Percentiles rank a stretch among this genome's conserved stretches.
Evolutionary conservation across 805 yeast species (phyloP).

Genomic region (Wickerhamomyces subpelliculosus): DNA sequence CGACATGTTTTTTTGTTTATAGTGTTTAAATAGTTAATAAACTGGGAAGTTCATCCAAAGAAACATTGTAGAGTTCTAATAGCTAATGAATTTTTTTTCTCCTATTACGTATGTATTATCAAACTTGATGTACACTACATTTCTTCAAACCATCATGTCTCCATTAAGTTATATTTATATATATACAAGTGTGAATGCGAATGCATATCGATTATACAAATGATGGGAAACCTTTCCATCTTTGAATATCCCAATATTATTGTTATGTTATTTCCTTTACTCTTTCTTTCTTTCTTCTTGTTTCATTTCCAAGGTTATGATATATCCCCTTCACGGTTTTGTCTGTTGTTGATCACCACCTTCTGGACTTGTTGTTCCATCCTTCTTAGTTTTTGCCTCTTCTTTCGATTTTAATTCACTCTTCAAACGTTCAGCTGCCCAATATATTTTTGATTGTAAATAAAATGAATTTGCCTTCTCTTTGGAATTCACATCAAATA

Average conservation of each 20-base stretch:
- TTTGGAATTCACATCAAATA: slow-evolving; percentile 84
- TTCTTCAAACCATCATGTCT: background rate
- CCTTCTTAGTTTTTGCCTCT: slow-evolving; percentile 18
- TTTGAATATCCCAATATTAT: no score
- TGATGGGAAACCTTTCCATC: no score
- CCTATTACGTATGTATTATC: no score
- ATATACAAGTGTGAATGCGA: background rate
- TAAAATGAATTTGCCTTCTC: slow-evolving; percentile 97
- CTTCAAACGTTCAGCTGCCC: slow-evolving; percentile 89
- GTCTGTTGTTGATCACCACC: background rate
- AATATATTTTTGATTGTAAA: slow-evolving; percentile 83
- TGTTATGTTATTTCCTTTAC: background rate
- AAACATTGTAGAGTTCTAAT: no score
- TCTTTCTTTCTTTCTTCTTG: background rate
- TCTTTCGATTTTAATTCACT: slow-evolving; percentile 63
- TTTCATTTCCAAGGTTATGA: no score
- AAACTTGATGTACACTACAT: background rate
- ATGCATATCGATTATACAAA: no score
- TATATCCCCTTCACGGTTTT: background rate
- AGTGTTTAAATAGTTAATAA: background rate
- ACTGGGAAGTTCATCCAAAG: no score
- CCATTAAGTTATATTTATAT: background rate
- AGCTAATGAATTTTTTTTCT: no score
- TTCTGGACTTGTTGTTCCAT: no score
- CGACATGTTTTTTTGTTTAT: slow-evolving; percentile 11